phyloP scores from a whole-genome alignment of 345 rosid species.

The Lepidium aucheri region DNA sequence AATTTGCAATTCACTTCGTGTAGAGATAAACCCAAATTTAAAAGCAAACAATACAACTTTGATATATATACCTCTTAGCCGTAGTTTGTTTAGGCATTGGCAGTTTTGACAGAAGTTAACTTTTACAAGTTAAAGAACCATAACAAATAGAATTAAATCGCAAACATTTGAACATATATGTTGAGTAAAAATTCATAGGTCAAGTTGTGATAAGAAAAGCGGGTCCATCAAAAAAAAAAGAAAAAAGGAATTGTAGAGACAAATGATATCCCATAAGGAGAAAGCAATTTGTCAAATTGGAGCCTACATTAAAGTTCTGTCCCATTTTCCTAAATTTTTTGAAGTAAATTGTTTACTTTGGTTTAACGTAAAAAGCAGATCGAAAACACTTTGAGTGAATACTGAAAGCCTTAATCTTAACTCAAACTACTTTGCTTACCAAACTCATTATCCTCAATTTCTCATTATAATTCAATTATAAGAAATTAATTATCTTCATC shows the following conservation, averaged over 20 bases:
- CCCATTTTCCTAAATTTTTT: neutral
- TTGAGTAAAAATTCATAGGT: neutral
- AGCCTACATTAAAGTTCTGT: constrained; percentile 21
- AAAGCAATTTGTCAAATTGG: constrained; percentile 26
- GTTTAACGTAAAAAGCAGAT: neutral
- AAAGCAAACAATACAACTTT: too few species aligned
- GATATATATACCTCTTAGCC: neutral
- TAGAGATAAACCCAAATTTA: too few species aligned
- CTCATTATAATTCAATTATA: too few species aligned
- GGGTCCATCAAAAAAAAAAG: neutral
- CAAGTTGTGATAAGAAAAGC: constrained; percentile 15
- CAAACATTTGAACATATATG: neutral
- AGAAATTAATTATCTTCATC: too few species aligned
- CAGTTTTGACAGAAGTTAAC: neutral
- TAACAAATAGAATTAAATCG: neutral
- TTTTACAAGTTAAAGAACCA: neutral
- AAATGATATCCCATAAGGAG: constrained; percentile 29
- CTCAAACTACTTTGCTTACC: neutral
- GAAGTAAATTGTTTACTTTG: neutral
- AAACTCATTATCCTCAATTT: neutral
- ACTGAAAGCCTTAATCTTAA: neutral
- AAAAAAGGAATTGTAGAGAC: constrained; percentile 20
- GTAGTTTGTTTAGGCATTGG: neutral
- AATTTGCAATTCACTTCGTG: too few species aligned
- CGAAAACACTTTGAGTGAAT: neutral